Base-by-base conservation (phyloP, 164 flowering plant genomes). In the Berberis vulgaris region DNA sequence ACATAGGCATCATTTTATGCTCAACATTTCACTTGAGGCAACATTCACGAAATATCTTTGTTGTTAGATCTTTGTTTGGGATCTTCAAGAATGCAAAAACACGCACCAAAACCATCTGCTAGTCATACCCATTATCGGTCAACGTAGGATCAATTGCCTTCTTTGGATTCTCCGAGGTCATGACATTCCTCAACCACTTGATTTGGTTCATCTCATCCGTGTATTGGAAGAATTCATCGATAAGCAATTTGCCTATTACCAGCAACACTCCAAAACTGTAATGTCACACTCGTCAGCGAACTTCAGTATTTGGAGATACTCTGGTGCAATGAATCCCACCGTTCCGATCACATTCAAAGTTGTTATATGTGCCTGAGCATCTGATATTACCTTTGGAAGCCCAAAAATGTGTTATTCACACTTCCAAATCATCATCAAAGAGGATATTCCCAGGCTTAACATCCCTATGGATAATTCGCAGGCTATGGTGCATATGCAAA, bases 261-360 rank as follows among this genome's bases (percentile, higher is more conserved):
- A 93, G 72, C 45, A 90, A 1, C 55, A 93, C 93, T 5, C 98
- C 98, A n/a, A 85, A 88, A 68, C 98, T 90, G 72, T 80, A 3
- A 93, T 80, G 43, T 93, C 98, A 60, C 97, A 86, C 83, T 81
- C 88, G 41, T 90, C 98, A 0, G 97, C 88, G 79, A 93, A 88
- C 77, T 90, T 90, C 10, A 81, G 59, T 0, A 91, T 90, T 71
- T 87, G 96, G 72, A 84, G 81, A 67, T 88, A 93, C 77, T 93
- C 98, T 0, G 98, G 98, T 2, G 98, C 95, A 5, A 93, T 93
- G 69, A 85, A 93, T 1, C 97, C 98, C 12, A 81, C 69, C 1
- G 96, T 93, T 41, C 96, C 98, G 0, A 87, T 97, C 12, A 90
- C 83, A 61, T 84, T 85, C 1, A 95, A 85, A 39, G 85, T 74